phyloP scores from a whole-genome alignment of 2,329 filamentous ascomycete genomes.

The Tolypocladium inflatum region DNA sequence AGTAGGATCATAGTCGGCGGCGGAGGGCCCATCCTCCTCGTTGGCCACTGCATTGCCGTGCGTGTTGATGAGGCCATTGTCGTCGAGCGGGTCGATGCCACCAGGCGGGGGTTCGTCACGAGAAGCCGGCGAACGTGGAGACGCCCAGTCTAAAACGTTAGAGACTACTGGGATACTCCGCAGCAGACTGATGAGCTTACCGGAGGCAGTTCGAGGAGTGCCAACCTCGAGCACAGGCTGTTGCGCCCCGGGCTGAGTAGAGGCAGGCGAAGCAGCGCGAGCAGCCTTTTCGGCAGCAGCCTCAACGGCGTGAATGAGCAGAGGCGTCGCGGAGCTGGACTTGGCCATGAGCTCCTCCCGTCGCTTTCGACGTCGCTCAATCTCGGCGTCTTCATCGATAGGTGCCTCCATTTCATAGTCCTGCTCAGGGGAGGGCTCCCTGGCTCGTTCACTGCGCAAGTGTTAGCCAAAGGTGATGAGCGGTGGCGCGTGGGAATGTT shows the following conservation, averaged over 20 bases:
- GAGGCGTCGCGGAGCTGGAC: constrained; percentile 62
- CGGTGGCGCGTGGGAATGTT: background rate
- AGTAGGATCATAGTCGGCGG: constrained; percentile 85
- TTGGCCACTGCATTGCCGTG: constrained; percentile 32
- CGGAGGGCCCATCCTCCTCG: constrained; percentile 69
- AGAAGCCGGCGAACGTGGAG: constrained; percentile 34
- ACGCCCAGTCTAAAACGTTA: constrained; percentile 25
- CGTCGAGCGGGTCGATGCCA: constrained; percentile 54
- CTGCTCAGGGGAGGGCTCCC: constrained; percentile 25
- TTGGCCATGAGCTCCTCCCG: constrained; percentile 81
- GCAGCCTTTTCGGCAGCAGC: constrained; percentile 47
- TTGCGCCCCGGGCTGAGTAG: constrained; percentile 34
- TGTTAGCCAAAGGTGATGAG: background rate
- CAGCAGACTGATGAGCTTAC: constrained; percentile 23
- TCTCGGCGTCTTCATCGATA: constrained; percentile 73
- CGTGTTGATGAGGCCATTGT: constrained; percentile 57
- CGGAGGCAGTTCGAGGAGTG: constrained; percentile 35
- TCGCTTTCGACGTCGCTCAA: constrained; percentile 75
- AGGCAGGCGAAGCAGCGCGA: constrained; percentile 44
- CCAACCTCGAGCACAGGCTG: constrained; percentile 17
- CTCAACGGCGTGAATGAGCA: constrained; percentile 67
- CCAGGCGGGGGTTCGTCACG: constrained; percentile 46
- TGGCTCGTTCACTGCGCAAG: constrained; percentile 1
- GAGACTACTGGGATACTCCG: constrained; percentile 1
- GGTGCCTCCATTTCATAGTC: constrained; percentile 46